phyloP scores from a whole-genome alignment of 805 yeast species.

The Vanderwaltozyma yarrowii region DNA sequence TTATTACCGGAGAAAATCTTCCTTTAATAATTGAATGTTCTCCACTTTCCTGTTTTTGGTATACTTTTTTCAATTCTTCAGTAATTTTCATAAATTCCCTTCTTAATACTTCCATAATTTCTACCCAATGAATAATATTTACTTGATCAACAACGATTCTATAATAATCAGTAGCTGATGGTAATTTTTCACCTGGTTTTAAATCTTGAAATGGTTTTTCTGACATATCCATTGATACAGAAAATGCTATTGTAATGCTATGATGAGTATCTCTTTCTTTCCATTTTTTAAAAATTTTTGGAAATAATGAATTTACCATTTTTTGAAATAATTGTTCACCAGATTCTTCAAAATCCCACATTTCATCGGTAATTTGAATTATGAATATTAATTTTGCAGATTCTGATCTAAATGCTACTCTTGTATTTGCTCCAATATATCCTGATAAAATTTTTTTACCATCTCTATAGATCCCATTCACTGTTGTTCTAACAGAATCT shows the following conservation, averaged over 20 bases:
- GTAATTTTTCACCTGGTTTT: constrained; percentile 61
- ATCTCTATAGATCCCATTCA: constrained; percentile 49
- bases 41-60: constrained; percentile 19
- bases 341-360: constrained; percentile 97
- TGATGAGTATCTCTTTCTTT: constrained; percentile 81
- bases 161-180: constrained; percentile 66
- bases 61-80: constrained; percentile 51
- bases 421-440: constrained; percentile 63
- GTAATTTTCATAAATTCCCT: constrained; percentile 77
- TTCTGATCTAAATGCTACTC: constrained; percentile 80
- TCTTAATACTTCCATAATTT: constrained; percentile 79
- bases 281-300: constrained; percentile 84
- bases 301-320: constrained; percentile 84
- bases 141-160: constrained; percentile 94
- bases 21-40: constrained; percentile 40
- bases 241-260: constrained; percentile 82
- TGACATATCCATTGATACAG: constrained; percentile 54
- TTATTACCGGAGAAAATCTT: constrained; percentile 70
- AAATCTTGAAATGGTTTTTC: constrained; percentile 43
- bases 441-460: constrained; percentile 70
- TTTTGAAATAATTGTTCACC: constrained; percentile 93
- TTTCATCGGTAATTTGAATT: constrained; percentile 84
- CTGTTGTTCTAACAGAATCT: constrained; percentile 50
- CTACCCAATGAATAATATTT: constrained; percentile 78
- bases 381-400: constrained; percentile 75